These are phyloP conservation scores for Sanguinoderma infundibulare DNA, from an alignment of 1,284 basidiomycete genomes.

Conservation along the genomic window DNA sequence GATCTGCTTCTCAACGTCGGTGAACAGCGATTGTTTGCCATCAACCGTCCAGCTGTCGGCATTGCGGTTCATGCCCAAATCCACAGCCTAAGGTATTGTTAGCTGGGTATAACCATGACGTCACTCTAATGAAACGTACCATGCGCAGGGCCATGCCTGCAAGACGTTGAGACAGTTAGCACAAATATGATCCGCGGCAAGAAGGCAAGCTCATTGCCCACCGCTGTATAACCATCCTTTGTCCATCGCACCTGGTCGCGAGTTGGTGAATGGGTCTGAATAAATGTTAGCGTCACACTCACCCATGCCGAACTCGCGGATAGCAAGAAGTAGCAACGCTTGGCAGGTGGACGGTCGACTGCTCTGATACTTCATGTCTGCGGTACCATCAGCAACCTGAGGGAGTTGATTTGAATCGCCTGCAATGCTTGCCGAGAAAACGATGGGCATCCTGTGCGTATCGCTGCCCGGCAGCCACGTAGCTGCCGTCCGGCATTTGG, in stretches of 20 bases:
- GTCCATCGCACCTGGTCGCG: conserved; percentile 62
- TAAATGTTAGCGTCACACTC: conserved; percentile 14
- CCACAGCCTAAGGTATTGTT: conserved; percentile 66
- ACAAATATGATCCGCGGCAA: not conserved
- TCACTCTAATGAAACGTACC: conserved; percentile 44
- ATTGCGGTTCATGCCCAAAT: conserved; percentile 83
- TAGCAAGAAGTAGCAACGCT: conserved; percentile 76
- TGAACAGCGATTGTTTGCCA: conserved; percentile 65
- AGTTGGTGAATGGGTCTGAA: not conserved
- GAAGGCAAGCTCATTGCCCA: conserved; percentile 34
- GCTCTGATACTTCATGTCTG: conserved; percentile 69
- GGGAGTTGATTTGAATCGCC: not conserved
- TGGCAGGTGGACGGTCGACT: conserved; percentile 75
- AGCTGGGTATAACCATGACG: not conserved
- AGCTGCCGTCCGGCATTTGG: conserved; percentile 44
- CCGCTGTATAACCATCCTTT: conserved; percentile 84
- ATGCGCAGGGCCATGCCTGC: conserved; percentile 78
- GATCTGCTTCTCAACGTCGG: conserved; percentile 74
- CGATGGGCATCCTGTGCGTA: conserved; percentile 71
- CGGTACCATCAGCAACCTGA: not conserved
- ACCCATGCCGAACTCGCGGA: conserved; percentile 85
- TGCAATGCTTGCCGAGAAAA: conserved; percentile 59
- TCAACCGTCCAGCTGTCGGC: conserved; percentile 78
- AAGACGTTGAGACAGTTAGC: not conserved
- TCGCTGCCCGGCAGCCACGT: conserved; percentile 75